These are phyloP conservation scores for Rosa hybrid DNA, from an alignment of 331 rosid genomes.

Conservation along the genomic window DNA sequence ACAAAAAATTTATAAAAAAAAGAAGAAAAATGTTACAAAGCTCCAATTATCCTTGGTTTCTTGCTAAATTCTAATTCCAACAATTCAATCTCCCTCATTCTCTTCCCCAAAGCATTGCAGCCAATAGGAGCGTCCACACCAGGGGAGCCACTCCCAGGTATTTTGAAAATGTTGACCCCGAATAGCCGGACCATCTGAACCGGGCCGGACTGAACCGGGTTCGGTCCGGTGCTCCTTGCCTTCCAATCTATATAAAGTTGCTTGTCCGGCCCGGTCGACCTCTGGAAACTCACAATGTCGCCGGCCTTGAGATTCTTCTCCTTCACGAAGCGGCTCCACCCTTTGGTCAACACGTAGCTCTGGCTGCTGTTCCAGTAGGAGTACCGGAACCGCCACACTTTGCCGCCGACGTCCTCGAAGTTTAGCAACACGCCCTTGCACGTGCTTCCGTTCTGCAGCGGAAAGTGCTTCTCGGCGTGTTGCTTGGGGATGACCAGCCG, in stretches of 20 bases:
- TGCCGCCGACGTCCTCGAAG: conserved; percentile 89
- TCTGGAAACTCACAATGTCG: conserved; percentile 71
- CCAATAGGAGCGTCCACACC: conserved; percentile 21
- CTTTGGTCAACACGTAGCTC: conserved; percentile 90
- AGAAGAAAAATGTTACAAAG: conserved; percentile 52
- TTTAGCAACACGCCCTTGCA: conserved; percentile 67
- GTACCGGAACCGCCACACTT: conserved; percentile 96
- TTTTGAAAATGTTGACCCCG: conserved; percentile 81
- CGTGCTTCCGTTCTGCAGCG: conserved; percentile 45
- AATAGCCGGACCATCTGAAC: conserved; percentile 77
- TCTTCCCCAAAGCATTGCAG: conserved; percentile 36
- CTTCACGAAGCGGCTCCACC: conserved; percentile 98
- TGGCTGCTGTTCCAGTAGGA: conserved; percentile 99
- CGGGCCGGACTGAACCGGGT: conserved; percentile 28
- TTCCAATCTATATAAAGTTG: conserved; percentile 88
- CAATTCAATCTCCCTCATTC: conserved; percentile 55
- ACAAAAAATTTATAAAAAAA: not conserved
- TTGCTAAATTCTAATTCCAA: conserved; percentile 62
- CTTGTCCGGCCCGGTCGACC: conserved; percentile 70
- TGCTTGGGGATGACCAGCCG: conserved; percentile 92
- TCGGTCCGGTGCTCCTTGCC: conserved; percentile 20
- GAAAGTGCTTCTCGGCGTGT: conserved; percentile 95
- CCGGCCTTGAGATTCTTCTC: conserved; percentile 91
- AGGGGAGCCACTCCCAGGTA: conserved; percentile 32
- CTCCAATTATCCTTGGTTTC: conserved; percentile 82